Evolutionary conservation across 2,329 filamentous ascomycete genomes (phyloP).

Genomic region (Aspergillus piperis): DNA sequence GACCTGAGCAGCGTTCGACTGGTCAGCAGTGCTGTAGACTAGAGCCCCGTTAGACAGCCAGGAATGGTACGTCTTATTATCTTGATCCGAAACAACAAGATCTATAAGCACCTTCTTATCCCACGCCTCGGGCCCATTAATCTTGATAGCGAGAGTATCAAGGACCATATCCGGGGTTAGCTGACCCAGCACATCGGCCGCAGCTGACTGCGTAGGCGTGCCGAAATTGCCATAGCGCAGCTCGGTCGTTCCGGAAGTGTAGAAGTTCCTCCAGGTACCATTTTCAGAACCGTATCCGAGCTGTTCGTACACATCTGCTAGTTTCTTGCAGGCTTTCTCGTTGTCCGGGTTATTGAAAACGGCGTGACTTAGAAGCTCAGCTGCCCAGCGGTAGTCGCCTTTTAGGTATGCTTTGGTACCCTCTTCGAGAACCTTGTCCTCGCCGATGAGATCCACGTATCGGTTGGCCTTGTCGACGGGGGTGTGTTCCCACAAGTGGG

Average conservation of each 20-base stretch:
- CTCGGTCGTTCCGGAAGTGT: constrained; percentile 34
- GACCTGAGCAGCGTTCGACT: neutral
- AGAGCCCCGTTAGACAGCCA: constrained; percentile 13
- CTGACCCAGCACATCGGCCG: constrained; percentile 1
- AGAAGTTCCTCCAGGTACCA: constrained; percentile 46
- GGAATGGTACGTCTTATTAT: neutral
- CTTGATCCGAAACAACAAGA: neutral
- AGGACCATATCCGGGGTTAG: constrained; percentile 12
- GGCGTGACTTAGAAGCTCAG: constrained; percentile 40
- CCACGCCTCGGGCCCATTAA: constrained; percentile 11
- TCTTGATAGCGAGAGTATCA: constrained; percentile 3
- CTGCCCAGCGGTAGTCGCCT: constrained; percentile 42
- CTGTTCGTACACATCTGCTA: constrained; percentile 36
- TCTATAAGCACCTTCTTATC: constrained; percentile 3
- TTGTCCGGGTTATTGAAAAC: constrained; percentile 31
- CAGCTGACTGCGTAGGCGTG: neutral
- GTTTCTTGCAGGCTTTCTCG: constrained; percentile 18
- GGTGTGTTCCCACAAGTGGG: constrained; percentile 40
- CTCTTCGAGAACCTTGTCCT: constrained; percentile 22
- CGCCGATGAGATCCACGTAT: constrained; percentile 26
- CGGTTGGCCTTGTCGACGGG: constrained; percentile 32
- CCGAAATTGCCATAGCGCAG: constrained; percentile 17
- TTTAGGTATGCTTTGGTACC: constrained; percentile 1
- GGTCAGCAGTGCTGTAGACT: constrained; percentile 1
- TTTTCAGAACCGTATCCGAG: constrained; percentile 44